Conservation (phyloP, 2,329 filamentous ascomycete genomes). For the Fusarium lateritium region DNA sequence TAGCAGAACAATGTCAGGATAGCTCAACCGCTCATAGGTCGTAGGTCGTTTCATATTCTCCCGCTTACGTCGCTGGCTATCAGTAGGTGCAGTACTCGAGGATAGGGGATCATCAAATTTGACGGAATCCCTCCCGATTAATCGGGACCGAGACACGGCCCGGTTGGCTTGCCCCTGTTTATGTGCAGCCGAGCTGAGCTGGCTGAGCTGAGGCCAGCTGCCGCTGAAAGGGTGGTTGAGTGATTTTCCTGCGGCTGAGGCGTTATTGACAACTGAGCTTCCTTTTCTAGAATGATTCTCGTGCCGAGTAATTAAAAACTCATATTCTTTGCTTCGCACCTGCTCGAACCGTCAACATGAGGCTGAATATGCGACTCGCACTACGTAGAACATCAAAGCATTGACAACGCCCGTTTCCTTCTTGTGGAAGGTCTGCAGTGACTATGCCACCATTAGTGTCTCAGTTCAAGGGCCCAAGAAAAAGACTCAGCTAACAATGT, state of each 20-base stretch:
- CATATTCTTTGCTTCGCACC: background rate
- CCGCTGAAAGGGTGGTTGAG: background rate
- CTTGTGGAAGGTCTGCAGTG: slow-evolving; percentile 3
- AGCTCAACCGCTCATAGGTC: background rate
- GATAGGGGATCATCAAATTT: background rate
- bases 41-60: background rate
- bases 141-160: slow-evolving; percentile 5
- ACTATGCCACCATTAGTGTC: background rate
- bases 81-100: no score
- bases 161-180: slow-evolving; percentile 14
- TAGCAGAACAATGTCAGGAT: background rate
- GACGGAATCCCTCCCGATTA: background rate
- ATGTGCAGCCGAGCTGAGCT: background rate
- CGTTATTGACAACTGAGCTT: background rate
- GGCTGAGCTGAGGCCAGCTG: slow-evolving; percentile 10
- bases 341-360: background rate
- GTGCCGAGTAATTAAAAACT: background rate
- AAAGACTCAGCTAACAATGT: background rate
- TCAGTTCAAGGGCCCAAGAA: background rate
- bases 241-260: background rate
- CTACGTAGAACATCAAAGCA: background rate
- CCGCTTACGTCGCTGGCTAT: background rate
- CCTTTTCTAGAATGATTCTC: slow-evolving; percentile 14
- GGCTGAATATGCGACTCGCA: background rate
- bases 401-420: slow-evolving; percentile 8